Percentiles rank a stretch among this genome's conserved stretches.
These are phyloP conservation scores for Emergomyces pasteurianus DNA, from an alignment of 2,329 filamentous ascomycete genomes.

Conservation along the genomic window DNA sequence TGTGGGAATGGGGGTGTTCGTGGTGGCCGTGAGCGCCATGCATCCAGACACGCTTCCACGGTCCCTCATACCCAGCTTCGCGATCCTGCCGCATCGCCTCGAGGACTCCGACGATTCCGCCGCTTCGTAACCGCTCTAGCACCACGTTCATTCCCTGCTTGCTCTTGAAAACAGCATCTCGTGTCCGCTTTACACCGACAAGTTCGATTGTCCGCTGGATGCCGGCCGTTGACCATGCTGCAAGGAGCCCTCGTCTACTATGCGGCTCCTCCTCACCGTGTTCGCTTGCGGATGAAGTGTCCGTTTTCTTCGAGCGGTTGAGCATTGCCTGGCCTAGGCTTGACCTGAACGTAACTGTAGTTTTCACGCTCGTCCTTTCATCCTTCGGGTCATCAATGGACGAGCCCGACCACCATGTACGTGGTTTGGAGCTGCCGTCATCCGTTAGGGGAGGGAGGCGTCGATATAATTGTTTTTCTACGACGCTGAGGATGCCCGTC, in stretches of 20 bases:
- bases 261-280: constrained; percentile 38
- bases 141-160: constrained; percentile 57
- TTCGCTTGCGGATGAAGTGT: constrained; percentile 23
- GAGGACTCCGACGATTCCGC: constrained; percentile 56
- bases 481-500: constrained; percentile 52
- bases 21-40: constrained; percentile 17
- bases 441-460: constrained; percentile 25
- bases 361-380: constrained; percentile 45
- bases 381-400: constrained; percentile 26
- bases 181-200: constrained; percentile 48
- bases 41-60: constrained; percentile 33
- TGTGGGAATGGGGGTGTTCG: constrained; percentile 1
- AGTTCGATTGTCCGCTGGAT: constrained; percentile 53
- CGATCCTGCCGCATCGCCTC: constrained; percentile 57
- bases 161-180: constrained; percentile 49
- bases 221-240: constrained; percentile 46
- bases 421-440: constrained; percentile 9
- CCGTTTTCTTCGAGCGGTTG: constrained; percentile 27
- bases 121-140: constrained; percentile 49
- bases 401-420: constrained; percentile 13
- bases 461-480: constrained; percentile 48
- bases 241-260: constrained; percentile 45
- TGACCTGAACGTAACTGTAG: constrained; percentile 50
- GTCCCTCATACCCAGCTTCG: constrained; percentile 29
- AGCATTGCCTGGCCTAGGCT: constrained; percentile 48